Conservation (phyloP, 2,329 filamentous ascomycete genomes). For the Lasiodiplodia gonubiensis region DNA sequence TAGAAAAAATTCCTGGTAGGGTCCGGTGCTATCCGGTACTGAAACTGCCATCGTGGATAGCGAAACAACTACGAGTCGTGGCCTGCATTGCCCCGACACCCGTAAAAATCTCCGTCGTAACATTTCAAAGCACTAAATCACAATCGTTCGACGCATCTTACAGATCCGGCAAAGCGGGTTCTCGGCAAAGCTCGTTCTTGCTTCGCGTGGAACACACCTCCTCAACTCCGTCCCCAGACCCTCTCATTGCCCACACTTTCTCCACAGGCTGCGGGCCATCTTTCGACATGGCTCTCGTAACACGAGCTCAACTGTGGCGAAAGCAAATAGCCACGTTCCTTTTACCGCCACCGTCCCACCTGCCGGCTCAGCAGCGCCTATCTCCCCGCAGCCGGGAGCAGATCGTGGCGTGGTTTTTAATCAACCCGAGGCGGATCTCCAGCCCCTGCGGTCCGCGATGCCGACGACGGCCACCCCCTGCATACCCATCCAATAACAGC, state of each 20-base stretch:
- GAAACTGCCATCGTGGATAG: neutral
- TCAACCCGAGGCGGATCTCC: conserved; percentile 25
- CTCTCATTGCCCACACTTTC: neutral
- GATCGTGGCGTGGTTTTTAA: conserved; percentile 21
- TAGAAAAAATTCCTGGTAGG: neutral
- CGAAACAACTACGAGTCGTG: conserved; percentile 10
- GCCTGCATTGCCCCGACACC: neutral
- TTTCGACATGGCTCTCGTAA: neutral
- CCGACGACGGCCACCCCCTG: neutral
- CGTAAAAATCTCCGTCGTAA: conserved; percentile 12
- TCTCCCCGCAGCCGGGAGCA: conserved; percentile 12
- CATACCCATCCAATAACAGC: neutral
- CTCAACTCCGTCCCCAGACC: neutral
- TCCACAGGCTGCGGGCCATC: neutral
- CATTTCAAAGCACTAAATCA: conserved; percentile 1
- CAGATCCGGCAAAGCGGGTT: neutral
- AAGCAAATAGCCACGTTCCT: neutral
- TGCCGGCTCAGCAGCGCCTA: conserved; percentile 1
- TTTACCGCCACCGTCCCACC: neutral
- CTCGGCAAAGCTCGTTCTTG: neutral
- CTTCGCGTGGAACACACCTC: neutral
- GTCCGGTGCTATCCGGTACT: neutral
- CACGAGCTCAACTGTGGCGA: neutral
- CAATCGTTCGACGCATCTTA: neutral
- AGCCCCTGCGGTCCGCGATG: conserved; percentile 19